phyloP scores from a whole-genome alignment of 345 rosid genomes.

The Turnera subulata region DNA sequence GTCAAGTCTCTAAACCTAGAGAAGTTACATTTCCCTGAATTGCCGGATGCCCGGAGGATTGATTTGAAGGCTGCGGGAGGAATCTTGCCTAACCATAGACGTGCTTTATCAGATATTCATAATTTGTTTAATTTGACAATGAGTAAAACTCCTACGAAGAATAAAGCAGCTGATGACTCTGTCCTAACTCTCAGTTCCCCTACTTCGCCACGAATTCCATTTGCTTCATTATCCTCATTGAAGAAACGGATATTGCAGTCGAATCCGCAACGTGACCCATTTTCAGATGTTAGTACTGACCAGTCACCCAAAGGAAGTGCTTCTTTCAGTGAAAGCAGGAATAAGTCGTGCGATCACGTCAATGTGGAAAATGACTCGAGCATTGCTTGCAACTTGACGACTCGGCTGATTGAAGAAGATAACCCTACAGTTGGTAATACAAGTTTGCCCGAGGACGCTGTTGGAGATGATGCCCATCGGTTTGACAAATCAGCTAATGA shows the following conservation, averaged over 20 bases:
- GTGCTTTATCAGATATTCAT: conserved; percentile 45
- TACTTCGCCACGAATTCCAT: conserved; percentile 45
- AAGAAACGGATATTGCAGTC: conserved; percentile 31
- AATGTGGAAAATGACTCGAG: conserved; percentile 27
- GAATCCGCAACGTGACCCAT: conserved; percentile 34
- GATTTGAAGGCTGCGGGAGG: conserved; percentile 43
- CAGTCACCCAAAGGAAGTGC: conserved; percentile 28
- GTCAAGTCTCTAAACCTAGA: conserved; percentile 48
- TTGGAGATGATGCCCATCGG: conserved; percentile 23
- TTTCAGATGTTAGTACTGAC: conserved; percentile 39
- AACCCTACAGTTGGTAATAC: conserved; percentile 19
- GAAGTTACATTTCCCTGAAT: conserved; percentile 52
- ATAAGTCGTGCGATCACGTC: conserved; percentile 31
- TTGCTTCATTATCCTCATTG: conserved; percentile 35
- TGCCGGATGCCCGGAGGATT: conserved; percentile 41
- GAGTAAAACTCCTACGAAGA: conserved; percentile 31
- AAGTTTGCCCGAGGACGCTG: conserved; percentile 21
- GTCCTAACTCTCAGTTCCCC: conserved; percentile 34
- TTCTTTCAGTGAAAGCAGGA: conserved; percentile 13
- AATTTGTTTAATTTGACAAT: conserved; percentile 36
- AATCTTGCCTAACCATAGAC: conserved; percentile 39
- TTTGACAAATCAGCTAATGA: conserved; percentile 25
- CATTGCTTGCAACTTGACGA: conserved; percentile 21
- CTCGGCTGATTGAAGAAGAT: conserved; percentile 30
- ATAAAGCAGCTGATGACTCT: conserved; percentile 28